phyloP scores from a whole-genome alignment of 345 rosid genomes.

The Eucalyptus sp. region DNA sequence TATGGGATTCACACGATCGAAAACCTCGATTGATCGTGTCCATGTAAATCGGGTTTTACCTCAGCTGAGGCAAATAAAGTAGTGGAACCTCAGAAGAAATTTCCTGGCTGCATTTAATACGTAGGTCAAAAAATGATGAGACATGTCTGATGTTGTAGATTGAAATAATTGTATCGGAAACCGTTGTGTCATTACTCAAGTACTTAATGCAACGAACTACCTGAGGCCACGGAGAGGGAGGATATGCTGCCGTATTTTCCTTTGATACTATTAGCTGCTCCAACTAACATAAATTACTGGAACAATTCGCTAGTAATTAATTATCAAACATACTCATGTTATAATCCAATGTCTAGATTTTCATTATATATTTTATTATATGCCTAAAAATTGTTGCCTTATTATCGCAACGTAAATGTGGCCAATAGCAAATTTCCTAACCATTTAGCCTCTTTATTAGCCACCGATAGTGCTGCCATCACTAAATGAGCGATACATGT shows the following conservation, averaged over 20 bases:
- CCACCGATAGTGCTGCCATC: no score
- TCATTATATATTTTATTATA: no score
- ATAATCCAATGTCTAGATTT: no score
- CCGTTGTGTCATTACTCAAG: not conserved
- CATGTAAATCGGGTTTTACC: not conserved
- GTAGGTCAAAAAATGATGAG: not conserved
- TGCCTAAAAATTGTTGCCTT: rapidly evolving
- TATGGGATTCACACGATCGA: not conserved
- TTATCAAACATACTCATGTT: no score
- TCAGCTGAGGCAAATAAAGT: not conserved
- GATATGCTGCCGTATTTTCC: not conserved
- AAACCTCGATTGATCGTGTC: not conserved
- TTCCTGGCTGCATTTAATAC: not conserved
- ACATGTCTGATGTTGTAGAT: not conserved
- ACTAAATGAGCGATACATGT: rapidly evolving
- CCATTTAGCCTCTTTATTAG: no score
- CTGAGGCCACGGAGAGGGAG: not conserved
- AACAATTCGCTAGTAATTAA: no score
- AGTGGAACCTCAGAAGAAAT: not conserved
- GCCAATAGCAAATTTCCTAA: no score
- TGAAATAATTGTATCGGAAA: not conserved
- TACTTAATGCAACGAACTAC: not conserved
- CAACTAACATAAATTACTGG: no score
- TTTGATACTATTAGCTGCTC: not conserved
- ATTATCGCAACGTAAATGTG: rapidly evolving